Evolutionary conservation across 345 rosid genomes (phyloP).

Genomic region (Salix viminalis): DNA sequence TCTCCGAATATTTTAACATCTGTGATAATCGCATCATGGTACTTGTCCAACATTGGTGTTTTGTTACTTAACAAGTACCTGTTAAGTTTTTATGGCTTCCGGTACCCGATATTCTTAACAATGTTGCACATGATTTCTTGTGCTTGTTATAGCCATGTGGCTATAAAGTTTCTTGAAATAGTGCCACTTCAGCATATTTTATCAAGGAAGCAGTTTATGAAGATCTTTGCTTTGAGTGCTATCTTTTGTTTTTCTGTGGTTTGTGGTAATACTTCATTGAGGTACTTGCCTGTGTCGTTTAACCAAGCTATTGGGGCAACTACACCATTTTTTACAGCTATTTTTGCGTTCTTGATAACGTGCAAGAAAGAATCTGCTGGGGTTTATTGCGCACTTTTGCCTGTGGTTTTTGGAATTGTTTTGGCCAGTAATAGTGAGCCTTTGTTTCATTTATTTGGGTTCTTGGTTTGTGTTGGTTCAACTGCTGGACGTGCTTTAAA

Average conservation of each 20-base stretch:
- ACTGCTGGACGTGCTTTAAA: constrained; percentile 95
- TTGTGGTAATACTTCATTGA: constrained; percentile 85
- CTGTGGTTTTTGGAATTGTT: constrained; percentile 91
- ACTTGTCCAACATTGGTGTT: constrained; percentile 88
- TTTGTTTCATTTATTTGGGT: constrained; percentile 81
- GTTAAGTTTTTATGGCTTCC: constrained; percentile 81
- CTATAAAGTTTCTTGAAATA: constrained; percentile 62
- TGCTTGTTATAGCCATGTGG: constrained; percentile 68
- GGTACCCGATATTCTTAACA: constrained; percentile 89
- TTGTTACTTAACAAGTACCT: constrained; percentile 92
- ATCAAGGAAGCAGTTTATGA: constrained; percentile 71
- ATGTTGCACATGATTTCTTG: constrained; percentile 94
- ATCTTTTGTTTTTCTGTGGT: constrained; percentile 95
- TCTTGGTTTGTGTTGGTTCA: constrained; percentile 84
- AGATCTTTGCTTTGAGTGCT: constrained; percentile 71
- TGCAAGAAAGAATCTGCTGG: constrained; percentile 82
- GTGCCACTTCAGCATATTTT: constrained; percentile 82
- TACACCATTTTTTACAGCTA: constrained; percentile 95
- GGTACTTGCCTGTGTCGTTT: constrained; percentile 96
- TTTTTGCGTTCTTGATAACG: constrained; percentile 81
- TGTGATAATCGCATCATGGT: constrained; percentile 80
- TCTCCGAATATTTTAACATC: constrained; percentile 66
- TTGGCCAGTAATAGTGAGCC: constrained; percentile 93
- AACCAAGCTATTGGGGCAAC: constrained; percentile 98
- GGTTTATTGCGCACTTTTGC: constrained; percentile 81